phyloP scores from a whole-genome alignment of 1,139 yeast species.

The Sugiyamaella neomexicana region DNA sequence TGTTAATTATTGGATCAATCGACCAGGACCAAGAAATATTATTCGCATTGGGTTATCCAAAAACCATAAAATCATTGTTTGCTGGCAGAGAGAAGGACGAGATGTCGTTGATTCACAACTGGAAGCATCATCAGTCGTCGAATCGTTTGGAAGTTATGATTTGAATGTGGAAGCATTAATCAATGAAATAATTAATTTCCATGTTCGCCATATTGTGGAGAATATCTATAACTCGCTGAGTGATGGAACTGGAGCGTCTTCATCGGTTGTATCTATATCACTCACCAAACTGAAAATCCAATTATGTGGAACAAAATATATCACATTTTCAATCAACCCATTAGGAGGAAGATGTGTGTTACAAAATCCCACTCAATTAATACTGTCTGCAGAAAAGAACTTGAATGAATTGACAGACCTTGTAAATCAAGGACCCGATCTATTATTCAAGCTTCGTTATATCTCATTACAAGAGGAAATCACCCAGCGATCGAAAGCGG shows the following conservation, averaged over 20 bases:
- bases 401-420: conserved; percentile 36
- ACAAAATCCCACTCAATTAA: conserved; percentile 36
- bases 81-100: conserved; percentile 68
- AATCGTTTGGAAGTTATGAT: conserved; percentile 30
- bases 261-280: conserved; percentile 20
- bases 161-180: conserved; percentile 36
- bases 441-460: conserved; percentile 35
- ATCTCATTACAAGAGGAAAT: conserved; percentile 39
- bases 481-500: conserved; percentile 35
- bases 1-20: conserved; percentile 65
- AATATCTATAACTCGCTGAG: conserved; percentile 29
- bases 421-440: conserved; percentile 31
- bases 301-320: conserved; percentile 22
- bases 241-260: conserved; percentile 15
- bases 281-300: conserved; percentile 22
- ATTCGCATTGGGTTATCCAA: conserved; percentile 66
- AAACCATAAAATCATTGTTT: conserved; percentile 50
- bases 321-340: conserved; percentile 36
- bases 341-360: conserved; percentile 39
- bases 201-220: conserved; percentile 34
- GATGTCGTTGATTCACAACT: conserved; percentile 30
- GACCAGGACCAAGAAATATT: conserved; percentile 48
- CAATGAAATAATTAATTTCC: conserved; percentile 34
- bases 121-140: conserved; percentile 22
- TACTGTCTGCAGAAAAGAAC: conserved; percentile 35